Evolutionary conservation across 805 yeast genomes (phyloP).

Genomic region (Cyberlindnera samutprakarnensis): DNA sequence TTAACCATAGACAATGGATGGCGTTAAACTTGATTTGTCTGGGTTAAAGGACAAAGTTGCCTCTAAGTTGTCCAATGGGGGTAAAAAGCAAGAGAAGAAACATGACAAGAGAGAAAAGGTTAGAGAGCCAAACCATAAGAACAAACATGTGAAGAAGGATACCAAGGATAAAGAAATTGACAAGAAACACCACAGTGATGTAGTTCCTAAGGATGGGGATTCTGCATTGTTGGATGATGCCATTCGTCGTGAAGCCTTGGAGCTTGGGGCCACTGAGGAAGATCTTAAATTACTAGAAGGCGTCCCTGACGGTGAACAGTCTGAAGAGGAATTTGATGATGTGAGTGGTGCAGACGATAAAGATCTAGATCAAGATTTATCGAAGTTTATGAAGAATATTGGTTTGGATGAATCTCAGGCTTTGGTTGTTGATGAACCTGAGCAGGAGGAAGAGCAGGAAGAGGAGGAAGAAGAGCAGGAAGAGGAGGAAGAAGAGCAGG

Average conservation of each 20-base stretch:
- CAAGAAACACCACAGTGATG: not conserved
- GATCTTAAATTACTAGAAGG: slow-evolving; percentile 62
- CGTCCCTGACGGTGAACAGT: slow-evolving; percentile 41
- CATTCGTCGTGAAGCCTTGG: slow-evolving; percentile 66
- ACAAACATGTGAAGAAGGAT: not conserved
- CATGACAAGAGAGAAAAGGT: slow-evolving; percentile 16
- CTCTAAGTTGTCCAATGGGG: slow-evolving; percentile 34
- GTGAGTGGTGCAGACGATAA: slow-evolving; percentile 28
- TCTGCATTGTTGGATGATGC: slow-evolving; percentile 18
- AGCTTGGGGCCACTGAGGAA: slow-evolving; percentile 81
- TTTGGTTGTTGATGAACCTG: slow-evolving; percentile 28
- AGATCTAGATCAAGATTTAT: slow-evolving; percentile 44
- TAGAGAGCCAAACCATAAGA: not conserved
- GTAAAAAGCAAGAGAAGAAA: slow-evolving; percentile 19
- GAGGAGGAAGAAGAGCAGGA: slow-evolving; percentile 28
- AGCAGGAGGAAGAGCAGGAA: slow-evolving; percentile 30
- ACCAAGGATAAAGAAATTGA: slow-evolving; percentile 2
- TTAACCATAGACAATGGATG: slow-evolving; percentile 13
- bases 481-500: slow-evolving; percentile 8
- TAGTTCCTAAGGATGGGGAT: no score
- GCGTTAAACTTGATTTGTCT: slow-evolving; percentile 27
- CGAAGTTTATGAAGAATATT: slow-evolving; percentile 55
- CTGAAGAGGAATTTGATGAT: slow-evolving; percentile 29
- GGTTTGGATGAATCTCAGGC: slow-evolving; percentile 45
- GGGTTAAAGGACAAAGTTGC: slow-evolving; percentile 62